Base-by-base conservation (phyloP, 768 basidiomycete genomes). In the Rhizopogon vinicolor region DNA sequence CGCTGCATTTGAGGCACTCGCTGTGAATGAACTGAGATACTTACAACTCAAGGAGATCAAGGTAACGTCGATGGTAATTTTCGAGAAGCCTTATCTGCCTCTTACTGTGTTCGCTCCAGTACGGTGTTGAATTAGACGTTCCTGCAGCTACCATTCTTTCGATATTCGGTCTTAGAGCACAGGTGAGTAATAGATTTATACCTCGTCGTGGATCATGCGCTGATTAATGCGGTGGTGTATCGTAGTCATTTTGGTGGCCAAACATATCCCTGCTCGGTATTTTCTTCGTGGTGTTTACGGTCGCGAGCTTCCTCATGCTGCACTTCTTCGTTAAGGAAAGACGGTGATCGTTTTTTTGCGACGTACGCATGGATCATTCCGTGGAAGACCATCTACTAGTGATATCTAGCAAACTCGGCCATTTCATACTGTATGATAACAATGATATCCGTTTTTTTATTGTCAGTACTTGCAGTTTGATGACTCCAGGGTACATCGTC, bases 171-270 rank as follows among this genome's bases (percentile, higher is more conserved):
- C 83, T 99, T 51, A 81, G 86, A 56, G 87, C 95, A 28, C 92
- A 93, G 78, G 90, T 73, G 46, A n/a, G 71, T 68, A n/a, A 7
- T 52, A 4, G 31, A 10, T n/a, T 16, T 31, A 8, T 44, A n/a
- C n/a, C 7, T 22, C 49, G 16, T 42, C 19, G 14, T 28, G 37
- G 5, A 16, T 41, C 16, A 19, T 35, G 18, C n/a, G n/a, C 33
- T 28, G 29, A 59, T 29, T 64, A 46, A 65, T 49, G 12, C 5
- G 35, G 8, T 42, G n/a, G 39, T 39, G 13, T 35, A 22, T 22
- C n/a, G 31, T 50, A 83, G 79, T 93, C 96, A 0, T 98, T 95
- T 78, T 99, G 97, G 97, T 98, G 91, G 91, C 97, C 97, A 0
- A 95, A 99, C 67, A 90, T 94, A 35, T 79, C 86, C 0, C 72